A percentile compares a stretch with the other conserved stretches of the same genome.
Evolutionary conservation across 2,329 filamentous ascomycete species (phyloP).

Genomic region (Bimuria novae-zelandiae): DNA sequence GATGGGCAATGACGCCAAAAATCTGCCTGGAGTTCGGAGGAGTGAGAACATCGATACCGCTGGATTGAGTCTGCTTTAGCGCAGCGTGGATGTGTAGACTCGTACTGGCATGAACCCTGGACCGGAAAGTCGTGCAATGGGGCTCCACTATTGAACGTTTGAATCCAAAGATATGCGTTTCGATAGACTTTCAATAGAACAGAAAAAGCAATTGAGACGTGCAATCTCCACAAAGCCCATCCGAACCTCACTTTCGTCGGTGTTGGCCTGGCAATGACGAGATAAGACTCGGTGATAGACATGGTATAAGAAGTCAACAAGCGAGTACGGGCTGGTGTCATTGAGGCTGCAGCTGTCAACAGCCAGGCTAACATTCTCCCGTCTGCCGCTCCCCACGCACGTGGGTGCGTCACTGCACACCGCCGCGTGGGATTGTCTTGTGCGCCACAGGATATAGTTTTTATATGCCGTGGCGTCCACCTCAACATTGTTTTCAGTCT

Average conservation of each 20-base stretch:
- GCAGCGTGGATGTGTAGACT: neutral
- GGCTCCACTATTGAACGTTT: neutral
- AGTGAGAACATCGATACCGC: neutral
- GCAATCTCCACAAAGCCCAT: neutral
- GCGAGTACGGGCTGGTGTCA: too few relatives aligned
- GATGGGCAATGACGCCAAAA: too few relatives aligned
- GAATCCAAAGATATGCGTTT: neutral
- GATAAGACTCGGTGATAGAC: too few relatives aligned
- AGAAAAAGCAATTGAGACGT: neutral
- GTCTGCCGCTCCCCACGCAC: slow-evolving; percentile 20
- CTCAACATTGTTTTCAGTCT: neutral
- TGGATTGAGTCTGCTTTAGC: neutral
- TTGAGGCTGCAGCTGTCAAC: slow-evolving; percentile 2
- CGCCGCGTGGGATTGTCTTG: too few relatives aligned
- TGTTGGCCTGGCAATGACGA: neutral
- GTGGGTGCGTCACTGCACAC: slow-evolving; percentile 14
- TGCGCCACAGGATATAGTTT: too few relatives aligned
- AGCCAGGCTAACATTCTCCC: slow-evolving; percentile 4
- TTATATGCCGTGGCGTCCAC: neutral
- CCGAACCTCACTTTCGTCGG: neutral
- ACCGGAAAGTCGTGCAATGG: neutral
- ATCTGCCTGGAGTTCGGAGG: too few relatives aligned
- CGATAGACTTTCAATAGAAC: neutral
- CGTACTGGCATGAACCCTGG: neutral
- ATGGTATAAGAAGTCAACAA: neutral